phyloP scores from a whole-genome alignment of 306 rosid genomes.

The Cucurbita moschata region DNA sequence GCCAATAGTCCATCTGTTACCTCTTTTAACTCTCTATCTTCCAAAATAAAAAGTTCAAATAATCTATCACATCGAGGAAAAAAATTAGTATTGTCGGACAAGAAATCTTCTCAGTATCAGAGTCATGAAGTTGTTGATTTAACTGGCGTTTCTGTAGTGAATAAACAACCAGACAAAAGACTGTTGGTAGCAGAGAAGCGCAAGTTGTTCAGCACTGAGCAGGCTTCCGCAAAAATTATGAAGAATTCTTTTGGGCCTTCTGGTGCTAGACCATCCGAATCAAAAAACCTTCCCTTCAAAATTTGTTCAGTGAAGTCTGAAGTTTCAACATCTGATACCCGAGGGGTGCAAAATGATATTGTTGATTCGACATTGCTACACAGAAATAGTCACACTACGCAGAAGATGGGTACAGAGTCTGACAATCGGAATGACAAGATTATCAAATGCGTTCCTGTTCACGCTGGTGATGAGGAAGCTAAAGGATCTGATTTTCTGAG shows the following conservation, averaged over 20 bases:
- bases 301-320: constrained; percentile 19
- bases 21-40: constrained; percentile 27
- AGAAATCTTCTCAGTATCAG: constrained; percentile 24
- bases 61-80: constrained; percentile 14
- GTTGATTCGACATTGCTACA: constrained; percentile 16
- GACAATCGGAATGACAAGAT: constrained; percentile 14
- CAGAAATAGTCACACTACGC: constrained; percentile 20
- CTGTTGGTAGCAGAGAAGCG: constrained; percentile 43
- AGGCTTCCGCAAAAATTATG: constrained; percentile 19
- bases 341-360: constrained; percentile 28
- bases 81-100: constrained; percentile 16
- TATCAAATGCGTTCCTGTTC: constrained; percentile 18
- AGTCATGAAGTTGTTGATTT: constrained; percentile 22
- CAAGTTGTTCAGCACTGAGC: constrained; percentile 35
- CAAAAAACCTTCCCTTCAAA: constrained; percentile 9
- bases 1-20: constrained; percentile 73
- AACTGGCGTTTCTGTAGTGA: constrained; percentile 21
- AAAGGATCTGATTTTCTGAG: constrained; percentile 64
- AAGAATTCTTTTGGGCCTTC: constrained; percentile 26
- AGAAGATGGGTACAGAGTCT: constrained; percentile 21
- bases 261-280: constrained; percentile 19
- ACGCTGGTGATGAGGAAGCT: constrained; percentile 36
- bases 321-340: constrained; percentile 17
- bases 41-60: constrained; percentile 21
- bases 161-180: constrained; percentile 25